Evolutionary conservation across 768 basidiomycete genomes (phyloP).

Genomic region (Pulveroboletus sp.): DNA sequence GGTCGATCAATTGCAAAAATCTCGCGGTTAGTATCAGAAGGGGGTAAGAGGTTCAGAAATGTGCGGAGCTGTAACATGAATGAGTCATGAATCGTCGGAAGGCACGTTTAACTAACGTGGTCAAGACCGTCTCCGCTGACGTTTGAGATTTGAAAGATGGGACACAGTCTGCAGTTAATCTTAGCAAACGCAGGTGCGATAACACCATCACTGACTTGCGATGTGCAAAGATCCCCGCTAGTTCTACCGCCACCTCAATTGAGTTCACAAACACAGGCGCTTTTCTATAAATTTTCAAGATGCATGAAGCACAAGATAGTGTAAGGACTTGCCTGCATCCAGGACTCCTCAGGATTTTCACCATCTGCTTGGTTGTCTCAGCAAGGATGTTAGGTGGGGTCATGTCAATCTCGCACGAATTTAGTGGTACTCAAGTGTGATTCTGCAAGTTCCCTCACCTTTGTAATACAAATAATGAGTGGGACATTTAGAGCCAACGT

Average conservation of each 20-base stretch:
- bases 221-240: conserved; percentile 67
- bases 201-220: conserved; percentile 49
- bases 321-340: conserved; percentile 68
- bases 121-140: conserved; percentile 92
- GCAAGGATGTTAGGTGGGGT: conserved; percentile 86
- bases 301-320: not conserved
- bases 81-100: conserved; percentile 9
- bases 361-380: conserved; percentile 90
- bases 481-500: conserved; percentile 91
- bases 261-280: conserved; percentile 82
- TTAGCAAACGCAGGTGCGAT: not conserved
- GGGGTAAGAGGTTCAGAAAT: conserved; percentile 86
- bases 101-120: conserved; percentile 41
- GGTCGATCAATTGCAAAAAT: conserved; percentile 79
- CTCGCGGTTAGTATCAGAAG: conserved; percentile 78
- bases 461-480: conserved; percentile 90
- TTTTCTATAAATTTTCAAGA: conserved; percentile 47
- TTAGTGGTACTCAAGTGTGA: conserved; percentile 3
- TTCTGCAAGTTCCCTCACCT: conserved; percentile 43
- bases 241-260: conserved; percentile 72
- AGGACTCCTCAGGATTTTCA: conserved; percentile 87
- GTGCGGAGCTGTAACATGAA: conserved; percentile 57
- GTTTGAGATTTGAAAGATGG: conserved; percentile 89
- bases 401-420: conserved; percentile 73
- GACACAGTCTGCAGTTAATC: conserved; percentile 61